Conservation (phyloP, 1,284 basidiomycete genomes). For the Microbotryum intermedium region DNA sequence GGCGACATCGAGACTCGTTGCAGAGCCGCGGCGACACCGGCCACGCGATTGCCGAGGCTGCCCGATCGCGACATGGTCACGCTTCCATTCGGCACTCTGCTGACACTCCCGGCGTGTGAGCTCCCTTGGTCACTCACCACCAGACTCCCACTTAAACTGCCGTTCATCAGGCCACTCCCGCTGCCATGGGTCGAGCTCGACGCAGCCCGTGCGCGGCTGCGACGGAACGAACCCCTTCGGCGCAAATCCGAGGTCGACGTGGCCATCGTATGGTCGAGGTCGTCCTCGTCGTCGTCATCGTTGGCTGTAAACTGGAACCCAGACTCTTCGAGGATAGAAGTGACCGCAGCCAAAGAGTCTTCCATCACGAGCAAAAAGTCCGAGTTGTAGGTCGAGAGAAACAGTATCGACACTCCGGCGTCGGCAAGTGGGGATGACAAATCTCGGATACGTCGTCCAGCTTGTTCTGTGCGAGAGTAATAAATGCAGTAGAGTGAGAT, state of each 20-base stretch:
- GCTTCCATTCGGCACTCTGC: neutral
- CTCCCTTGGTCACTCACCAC: constrained; percentile 3
- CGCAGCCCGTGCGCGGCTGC: neutral
- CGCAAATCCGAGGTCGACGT: neutral
- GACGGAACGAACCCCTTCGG: neutral
- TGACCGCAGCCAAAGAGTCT: neutral
- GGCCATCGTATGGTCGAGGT: no score
- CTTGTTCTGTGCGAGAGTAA: constrained; percentile 4
- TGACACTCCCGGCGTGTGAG: neutral
- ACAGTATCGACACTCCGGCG: constrained; percentile 29
- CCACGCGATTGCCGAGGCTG: neutral
- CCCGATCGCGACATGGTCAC: neutral
- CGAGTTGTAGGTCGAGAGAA: constrained; percentile 26
- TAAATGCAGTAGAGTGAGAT: neutral
- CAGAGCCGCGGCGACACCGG: neutral
- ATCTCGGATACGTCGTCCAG: constrained; percentile 24
- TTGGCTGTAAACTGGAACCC: constrained; percentile 13
- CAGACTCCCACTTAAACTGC: neutral
- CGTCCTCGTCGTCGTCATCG: constrained; percentile 7
- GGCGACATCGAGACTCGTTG: no score
- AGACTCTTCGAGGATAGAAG: constrained; percentile 1
- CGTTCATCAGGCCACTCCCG: neutral
- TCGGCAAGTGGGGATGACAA: constrained; percentile 29
- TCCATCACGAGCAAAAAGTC: constrained; percentile 25
- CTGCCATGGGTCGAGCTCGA: neutral